phyloP scores from a whole-genome alignment of 2,329 filamentous ascomycete genomes.

The Helicocarpus griseus region DNA sequence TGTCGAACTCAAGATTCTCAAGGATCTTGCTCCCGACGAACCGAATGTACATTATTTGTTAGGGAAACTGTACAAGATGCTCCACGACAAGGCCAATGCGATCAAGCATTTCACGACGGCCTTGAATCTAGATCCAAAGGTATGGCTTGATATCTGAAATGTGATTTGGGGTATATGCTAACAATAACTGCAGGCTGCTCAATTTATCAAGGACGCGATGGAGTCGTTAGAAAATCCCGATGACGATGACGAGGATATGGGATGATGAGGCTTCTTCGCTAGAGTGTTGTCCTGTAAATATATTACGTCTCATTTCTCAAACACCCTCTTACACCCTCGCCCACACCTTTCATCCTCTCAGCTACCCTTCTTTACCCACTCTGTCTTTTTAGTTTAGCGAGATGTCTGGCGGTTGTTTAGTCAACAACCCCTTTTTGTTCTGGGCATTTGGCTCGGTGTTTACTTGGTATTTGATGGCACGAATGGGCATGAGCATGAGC shows the following conservation, averaged over 20 bases:
- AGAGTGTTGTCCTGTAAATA: background rate
- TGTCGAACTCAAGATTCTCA: conserved; percentile 74
- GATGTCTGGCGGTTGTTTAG: background rate
- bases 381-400: background rate
- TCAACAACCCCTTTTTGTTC: background rate
- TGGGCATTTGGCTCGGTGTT: background rate
- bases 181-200: conserved; percentile 56
- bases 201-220: conserved; percentile 93
- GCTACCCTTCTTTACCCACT: background rate
- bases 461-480: background rate
- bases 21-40: conserved; percentile 86
- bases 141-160: conserved; percentile 35
- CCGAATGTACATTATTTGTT: conserved; percentile 93
- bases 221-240: conserved; percentile 76
- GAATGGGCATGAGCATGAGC: conserved; percentile 2
- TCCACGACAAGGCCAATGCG: conserved; percentile 57
- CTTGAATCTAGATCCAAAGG: conserved; percentile 92
- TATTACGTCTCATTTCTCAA: background rate
- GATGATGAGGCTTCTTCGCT: conserved; percentile 18
- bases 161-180: conserved; percentile 9
- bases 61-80: conserved; percentile 53
- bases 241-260: conserved; percentile 46
- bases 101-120: conserved; percentile 92
- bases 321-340: background rate
- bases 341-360: background rate